Percentiles rank a stretch among this genome's conserved stretches.
These are phyloP conservation scores for Globisporangium takayamanum DNA, from an alignment of 352 stramenopile genomes.

Conservation along the genomic window DNA sequence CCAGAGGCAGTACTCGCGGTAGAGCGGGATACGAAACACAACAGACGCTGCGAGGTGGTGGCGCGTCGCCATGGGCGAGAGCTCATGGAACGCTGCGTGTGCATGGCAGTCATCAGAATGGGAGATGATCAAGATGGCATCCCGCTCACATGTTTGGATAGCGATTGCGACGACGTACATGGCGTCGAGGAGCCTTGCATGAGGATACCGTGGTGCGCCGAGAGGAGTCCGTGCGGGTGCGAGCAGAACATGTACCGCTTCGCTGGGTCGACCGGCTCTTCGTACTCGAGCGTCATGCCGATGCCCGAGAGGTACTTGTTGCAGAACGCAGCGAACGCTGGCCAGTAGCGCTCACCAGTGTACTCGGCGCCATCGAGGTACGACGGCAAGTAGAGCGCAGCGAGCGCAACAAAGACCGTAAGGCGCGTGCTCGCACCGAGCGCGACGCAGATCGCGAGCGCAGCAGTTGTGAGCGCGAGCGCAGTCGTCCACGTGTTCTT, in stretches of 20 bases:
- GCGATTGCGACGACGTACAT: conserved; percentile 20
- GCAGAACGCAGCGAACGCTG: conserved; percentile 40
- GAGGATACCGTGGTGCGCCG: conserved; percentile 58
- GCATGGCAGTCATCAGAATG: conserved; percentile 2
- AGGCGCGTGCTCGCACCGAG: conserved; percentile 14
- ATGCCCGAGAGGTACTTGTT: conserved; percentile 27
- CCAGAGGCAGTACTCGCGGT: conserved; percentile 73
- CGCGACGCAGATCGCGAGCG: conserved; percentile 24
- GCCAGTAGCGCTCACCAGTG: conserved; percentile 52
- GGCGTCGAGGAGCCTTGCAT: conserved; percentile 52
- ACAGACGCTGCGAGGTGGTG: conserved; percentile 68
- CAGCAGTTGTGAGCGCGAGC: conserved; percentile 23
- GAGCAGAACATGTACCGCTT: conserved; percentile 79
- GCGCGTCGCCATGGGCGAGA: conserved; percentile 49
- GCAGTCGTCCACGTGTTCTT: conserved; percentile 22
- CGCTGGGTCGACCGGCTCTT: conserved; percentile 44
- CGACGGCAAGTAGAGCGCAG: conserved; percentile 45
- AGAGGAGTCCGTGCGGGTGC: conserved; percentile 72
- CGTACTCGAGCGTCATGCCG: conserved; percentile 58
- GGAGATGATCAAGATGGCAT: not conserved
- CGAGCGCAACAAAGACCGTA: conserved; percentile 17
- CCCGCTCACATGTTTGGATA: not conserved
- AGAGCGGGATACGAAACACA: conserved; percentile 70
- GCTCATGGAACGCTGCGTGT: conserved; percentile 56
- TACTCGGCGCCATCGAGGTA: conserved; percentile 52